Base-by-base conservation (phyloP, 768 basidiomycete genomes). In the Hebeloma cylindrosporum region DNA sequence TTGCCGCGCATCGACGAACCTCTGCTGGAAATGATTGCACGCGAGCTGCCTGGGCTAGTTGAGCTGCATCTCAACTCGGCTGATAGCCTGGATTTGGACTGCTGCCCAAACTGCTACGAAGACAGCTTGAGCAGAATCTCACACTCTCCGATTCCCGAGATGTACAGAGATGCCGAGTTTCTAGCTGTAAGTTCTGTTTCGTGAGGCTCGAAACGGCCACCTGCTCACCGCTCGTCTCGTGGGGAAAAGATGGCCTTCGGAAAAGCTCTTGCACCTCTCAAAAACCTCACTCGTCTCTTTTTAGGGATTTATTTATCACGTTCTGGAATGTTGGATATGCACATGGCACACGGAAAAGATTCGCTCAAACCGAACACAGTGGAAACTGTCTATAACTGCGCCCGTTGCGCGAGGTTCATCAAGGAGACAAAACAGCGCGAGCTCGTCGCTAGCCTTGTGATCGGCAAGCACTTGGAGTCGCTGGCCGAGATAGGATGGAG, bases 41-140 rank as follows among this genome's bases (percentile, higher is more conserved):
- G 50, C 11, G 60, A 60, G 2, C 79, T 84, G 40, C 73, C 76
- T 26, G 57, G 50, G 20, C 62, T 88, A 32, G 43, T 48, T 2
- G 62, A 69, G 38, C 73, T 88, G 9, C 68, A 77, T 48, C 65
- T 87, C 36, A 80, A 77, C 54, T 79, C 78, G 47, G 74, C 78
- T 4, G 81, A 83, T 49, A 71, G 80, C 28, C 65, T 86, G 33
- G 74, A 79, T 44, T 56, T 70, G 21, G 67, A 63, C 39, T 84
- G 82, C 57, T 88, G 85, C 59, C 79, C 78, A 72, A 53, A 58
- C 33, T 88, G 85, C 58, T 79, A 79, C 47, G 80, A 81, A 62
- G 83, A 84, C 31, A 80, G 77, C 36, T 65, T 79, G 18, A 71
- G 65, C 7, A 68, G 71, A 38, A 71, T 72, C 18, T 47, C 72